Percentiles rank a stretch among this genome's conserved stretches.
Evolutionary conservation across 345 rosid species (phyloP).

Genomic region (Ceriops zippeliana): DNA sequence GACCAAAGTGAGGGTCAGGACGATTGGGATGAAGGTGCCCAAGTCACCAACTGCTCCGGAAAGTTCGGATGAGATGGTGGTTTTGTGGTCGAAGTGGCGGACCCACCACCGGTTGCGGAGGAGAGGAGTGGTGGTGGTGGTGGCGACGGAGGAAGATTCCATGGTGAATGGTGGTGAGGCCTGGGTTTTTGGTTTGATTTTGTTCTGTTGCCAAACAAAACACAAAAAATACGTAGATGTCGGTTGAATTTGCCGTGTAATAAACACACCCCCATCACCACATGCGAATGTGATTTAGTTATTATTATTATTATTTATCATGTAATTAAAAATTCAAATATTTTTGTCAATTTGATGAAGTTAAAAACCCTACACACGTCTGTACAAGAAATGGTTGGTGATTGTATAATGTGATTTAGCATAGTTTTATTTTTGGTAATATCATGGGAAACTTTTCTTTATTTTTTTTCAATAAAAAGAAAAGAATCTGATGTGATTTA

Average conservation of each 20-base stretch:
- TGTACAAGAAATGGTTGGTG: too few relatives aligned
- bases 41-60: constrained; percentile 26
- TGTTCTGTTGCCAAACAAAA: background rate
- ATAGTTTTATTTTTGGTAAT: too few relatives aligned
- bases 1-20: constrained; percentile 23
- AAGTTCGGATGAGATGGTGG: constrained; percentile 19
- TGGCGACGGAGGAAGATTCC: constrained; percentile 4
- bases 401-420: too few relatives aligned
- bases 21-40: constrained; percentile 29
- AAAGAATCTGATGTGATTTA: too few relatives aligned
- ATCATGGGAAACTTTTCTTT: too few relatives aligned
- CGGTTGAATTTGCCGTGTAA: too few relatives aligned
- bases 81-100: constrained; percentile 9
- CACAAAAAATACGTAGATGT: background rate
- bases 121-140: constrained; percentile 27
- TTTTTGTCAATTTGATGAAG: too few relatives aligned
- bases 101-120: constrained; percentile 15
- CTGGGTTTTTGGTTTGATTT: background rate
- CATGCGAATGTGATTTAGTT: too few relatives aligned
- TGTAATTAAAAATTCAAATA: too few relatives aligned
- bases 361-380: too few relatives aligned
- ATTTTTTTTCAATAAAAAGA: rapidly evolving
- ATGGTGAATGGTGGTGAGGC: constrained; percentile 20
- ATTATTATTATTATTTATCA: too few relatives aligned
- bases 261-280: too few relatives aligned